Evolutionary conservation across 805 yeast genomes (phyloP).

Genomic region (Ogataea degrootiae): DNA sequence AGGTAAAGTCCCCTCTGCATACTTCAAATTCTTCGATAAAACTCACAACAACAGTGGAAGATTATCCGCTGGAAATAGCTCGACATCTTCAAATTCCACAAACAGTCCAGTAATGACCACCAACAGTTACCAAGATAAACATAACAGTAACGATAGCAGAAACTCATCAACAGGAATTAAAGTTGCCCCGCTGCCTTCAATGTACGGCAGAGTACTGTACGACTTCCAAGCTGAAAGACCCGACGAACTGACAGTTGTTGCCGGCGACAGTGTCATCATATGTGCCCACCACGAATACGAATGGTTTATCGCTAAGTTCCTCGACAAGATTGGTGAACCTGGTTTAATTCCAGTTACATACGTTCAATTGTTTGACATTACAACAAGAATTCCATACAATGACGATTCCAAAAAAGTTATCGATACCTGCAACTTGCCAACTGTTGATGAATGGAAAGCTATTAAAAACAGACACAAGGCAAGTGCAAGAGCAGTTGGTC

Average conservation of each 20-base stretch:
- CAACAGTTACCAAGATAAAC: constrained; percentile 16
- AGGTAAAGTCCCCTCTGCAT: constrained; percentile 85
- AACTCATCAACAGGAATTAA: constrained; percentile 4
- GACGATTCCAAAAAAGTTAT: constrained; percentile 46
- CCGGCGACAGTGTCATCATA: constrained; percentile 85
- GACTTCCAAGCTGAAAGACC: constrained; percentile 78
- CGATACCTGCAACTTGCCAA: constrained; percentile 67
- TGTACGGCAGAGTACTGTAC: constrained; percentile 82
- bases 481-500: constrained; percentile 48
- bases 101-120: constrained; percentile 11
- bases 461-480: constrained; percentile 91
- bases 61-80: constrained; percentile 1
- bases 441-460: constrained; percentile 93
- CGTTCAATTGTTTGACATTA: constrained; percentile 78
- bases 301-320: constrained; percentile 98
- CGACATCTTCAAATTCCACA: constrained; percentile 15
- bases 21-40: constrained; percentile 74
- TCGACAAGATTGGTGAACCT: constrained; percentile 93
- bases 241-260: constrained; percentile 80
- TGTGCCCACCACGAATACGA: constrained; percentile 96
- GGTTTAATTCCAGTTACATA: constrained; percentile 92
- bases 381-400: constrained; percentile 56
- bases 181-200: constrained; percentile 25
- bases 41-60: constrained; percentile 37
- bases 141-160: constrained; percentile 15